These are phyloP conservation scores for Mrakia hoshinonis DNA, from an alignment of 768 basidiomycete species.

Conservation along the genomic window DNA sequence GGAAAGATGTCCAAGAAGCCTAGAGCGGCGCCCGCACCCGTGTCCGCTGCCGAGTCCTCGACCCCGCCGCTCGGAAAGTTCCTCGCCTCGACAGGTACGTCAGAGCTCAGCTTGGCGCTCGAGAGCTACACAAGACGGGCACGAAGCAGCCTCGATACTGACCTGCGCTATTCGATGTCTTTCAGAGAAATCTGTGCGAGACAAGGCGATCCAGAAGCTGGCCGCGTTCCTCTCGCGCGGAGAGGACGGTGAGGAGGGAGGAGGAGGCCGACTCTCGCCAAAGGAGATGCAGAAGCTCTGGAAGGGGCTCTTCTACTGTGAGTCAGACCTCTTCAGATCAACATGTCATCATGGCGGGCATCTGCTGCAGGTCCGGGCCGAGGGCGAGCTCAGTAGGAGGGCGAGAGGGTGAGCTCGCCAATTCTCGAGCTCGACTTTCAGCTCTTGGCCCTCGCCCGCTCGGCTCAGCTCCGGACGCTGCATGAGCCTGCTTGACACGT, in stretches of 20 bases:
- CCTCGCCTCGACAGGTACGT: slow-evolving; percentile 79
- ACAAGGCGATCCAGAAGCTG: slow-evolving; percentile 77
- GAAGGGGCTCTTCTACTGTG: slow-evolving; percentile 97
- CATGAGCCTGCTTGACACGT: neutral
- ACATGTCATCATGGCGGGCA: no score
- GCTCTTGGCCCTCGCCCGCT: neutral
- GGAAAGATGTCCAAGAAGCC: slow-evolving; percentile 11
- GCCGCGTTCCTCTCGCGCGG: slow-evolving; percentile 54
- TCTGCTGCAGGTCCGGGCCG: no score
- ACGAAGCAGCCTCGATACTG: no score
- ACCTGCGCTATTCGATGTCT: no score
- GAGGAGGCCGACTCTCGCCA: slow-evolving; percentile 42
- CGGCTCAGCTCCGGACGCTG: no score
- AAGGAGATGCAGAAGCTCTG: slow-evolving; percentile 87
- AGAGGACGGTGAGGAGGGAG: slow-evolving; percentile 22
- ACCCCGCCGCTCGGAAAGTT: slow-evolving; percentile 74
- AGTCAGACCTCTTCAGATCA: slow-evolving; percentile 36
- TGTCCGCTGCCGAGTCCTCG: slow-evolving; percentile 19
- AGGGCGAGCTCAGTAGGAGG: no score
- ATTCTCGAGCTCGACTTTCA: no score
- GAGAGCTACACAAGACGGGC: no score
- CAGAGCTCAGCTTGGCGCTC: neutral
- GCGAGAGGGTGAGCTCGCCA: no score
- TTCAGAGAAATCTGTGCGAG: slow-evolving; percentile 80
- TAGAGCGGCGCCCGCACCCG: neutral